Base-by-base conservation (phyloP, 2,329 filamentous ascomycete genomes). In the Fusarium sp. region DNA sequence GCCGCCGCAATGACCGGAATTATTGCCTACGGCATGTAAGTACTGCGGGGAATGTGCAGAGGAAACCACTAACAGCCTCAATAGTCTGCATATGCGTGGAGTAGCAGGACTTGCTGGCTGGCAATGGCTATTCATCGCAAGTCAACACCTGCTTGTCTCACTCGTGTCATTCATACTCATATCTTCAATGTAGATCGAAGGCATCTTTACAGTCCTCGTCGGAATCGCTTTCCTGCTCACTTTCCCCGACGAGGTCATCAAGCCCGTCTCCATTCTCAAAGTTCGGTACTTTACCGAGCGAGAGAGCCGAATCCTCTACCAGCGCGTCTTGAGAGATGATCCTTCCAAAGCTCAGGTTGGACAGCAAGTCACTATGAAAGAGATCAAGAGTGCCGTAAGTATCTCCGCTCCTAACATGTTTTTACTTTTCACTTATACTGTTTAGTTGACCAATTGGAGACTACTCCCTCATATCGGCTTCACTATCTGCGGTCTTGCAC, bases 51-150 rank as follows among this genome's bases (percentile, higher is more conserved):
- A 13, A 13, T 13, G 5, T 31, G 3, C 13, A 4, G 1, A 31
- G 28, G 5, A 4, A 11, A 13, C 28, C 13, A 4, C 28, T 31
- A 10, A 31, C 10, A 10, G 5, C 13, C 11, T 5, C 10, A 13
- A 7, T 26, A 62, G 58, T 18, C 31, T 66, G 26, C 62, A 62
- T 15, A 57, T 66, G 58, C 45, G 62, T 49, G 62, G 58, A 36
- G 28, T 80, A 4, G 78, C 77, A 9, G 90, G 89, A 1, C 78
- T 90, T 4, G 79, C 82, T 5, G 89, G 89, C 5, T 92, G 89
- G 89, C 80, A 87, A 17, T 90, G 87, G 74, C 81, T 91, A 0
- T 92, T 92, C 77, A 90, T 92, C 28, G 58, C 63, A 22, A 52
- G 58, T 62, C 4, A 1, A 5, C 28, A 31, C 10, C 10, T 31